phyloP scores from a whole-genome alignment of 2,329 filamentous ascomycete species.

The Pseudogymnoascus sp. region DNA sequence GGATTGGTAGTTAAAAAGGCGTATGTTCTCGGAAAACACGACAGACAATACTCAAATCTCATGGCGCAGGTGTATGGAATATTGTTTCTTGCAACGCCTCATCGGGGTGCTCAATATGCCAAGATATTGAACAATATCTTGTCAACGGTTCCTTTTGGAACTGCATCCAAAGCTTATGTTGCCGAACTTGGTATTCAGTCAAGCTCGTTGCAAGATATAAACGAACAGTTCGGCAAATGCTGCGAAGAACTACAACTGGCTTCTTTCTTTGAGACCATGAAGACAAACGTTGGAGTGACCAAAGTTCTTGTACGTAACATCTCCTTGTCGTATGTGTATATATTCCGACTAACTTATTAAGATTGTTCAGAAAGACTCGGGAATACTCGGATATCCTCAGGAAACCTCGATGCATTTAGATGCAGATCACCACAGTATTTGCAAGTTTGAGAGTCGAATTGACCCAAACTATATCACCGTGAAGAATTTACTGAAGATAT shows the following conservation, averaged over 20 bases:
- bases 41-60: slow-evolving; percentile 18
- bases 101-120: slow-evolving; percentile 29
- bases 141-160: not conserved
- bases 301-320: slow-evolving; percentile 11
- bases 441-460: slow-evolving; percentile 31
- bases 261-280: slow-evolving; percentile 40
- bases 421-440: slow-evolving; percentile 37
- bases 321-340: slow-evolving; percentile 9
- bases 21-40: slow-evolving; percentile 26
- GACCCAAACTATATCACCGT: slow-evolving; percentile 34
- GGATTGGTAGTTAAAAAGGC: slow-evolving; percentile 33
- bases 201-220: slow-evolving; percentile 31
- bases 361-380: slow-evolving; percentile 35
- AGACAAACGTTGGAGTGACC: slow-evolving; percentile 21
- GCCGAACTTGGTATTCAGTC: slow-evolving; percentile 33
- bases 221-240: slow-evolving; percentile 35
- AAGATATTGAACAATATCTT: slow-evolving; percentile 24
- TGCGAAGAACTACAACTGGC: slow-evolving; percentile 13
- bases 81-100: slow-evolving; percentile 34
- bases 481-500: slow-evolving; percentile 17
- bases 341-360: slow-evolving; percentile 14
- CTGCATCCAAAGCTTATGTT: slow-evolving; percentile 30
- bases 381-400: slow-evolving; percentile 35
- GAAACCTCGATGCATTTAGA: slow-evolving; percentile 33
- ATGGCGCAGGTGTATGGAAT: slow-evolving; percentile 24